Conservation (phyloP, 345 rosid species). For the Jatropha curcas region DNA sequence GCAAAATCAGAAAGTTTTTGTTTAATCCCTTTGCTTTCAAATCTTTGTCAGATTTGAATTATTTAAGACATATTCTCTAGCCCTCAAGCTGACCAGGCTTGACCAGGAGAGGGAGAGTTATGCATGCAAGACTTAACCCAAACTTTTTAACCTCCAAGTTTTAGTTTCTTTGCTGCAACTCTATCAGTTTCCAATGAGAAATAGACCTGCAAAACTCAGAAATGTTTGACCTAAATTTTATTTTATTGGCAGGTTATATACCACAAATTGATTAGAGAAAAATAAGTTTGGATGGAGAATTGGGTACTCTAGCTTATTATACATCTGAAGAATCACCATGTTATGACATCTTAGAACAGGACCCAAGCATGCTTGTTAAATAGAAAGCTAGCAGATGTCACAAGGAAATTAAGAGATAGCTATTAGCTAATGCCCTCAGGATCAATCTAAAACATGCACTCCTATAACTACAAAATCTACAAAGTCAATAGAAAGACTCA, state of each 20-base stretch:
- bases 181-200: background rate
- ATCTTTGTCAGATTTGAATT: background rate
- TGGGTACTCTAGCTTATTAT: background rate
- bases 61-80: background rate
- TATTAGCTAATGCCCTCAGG: background rate
- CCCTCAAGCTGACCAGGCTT: background rate
- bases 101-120: background rate
- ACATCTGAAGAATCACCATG: background rate
- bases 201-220: background rate
- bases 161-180: background rate
- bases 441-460: background rate
- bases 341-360: background rate
- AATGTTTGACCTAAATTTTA: background rate
- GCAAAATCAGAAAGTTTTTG: background rate
- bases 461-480: background rate
- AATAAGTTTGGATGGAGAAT: background rate
- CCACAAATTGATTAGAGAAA: background rate
- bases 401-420: background rate
- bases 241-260: background rate
- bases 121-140: background rate
- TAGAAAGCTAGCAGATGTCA: background rate
- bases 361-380: background rate
- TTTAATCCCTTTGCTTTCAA: background rate
- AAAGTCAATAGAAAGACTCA: background rate
- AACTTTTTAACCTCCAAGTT: background rate